These are phyloP conservation scores for Capsicum pubescens DNA, from an alignment of 257 asterid species.

Conservation along the genomic window DNA sequence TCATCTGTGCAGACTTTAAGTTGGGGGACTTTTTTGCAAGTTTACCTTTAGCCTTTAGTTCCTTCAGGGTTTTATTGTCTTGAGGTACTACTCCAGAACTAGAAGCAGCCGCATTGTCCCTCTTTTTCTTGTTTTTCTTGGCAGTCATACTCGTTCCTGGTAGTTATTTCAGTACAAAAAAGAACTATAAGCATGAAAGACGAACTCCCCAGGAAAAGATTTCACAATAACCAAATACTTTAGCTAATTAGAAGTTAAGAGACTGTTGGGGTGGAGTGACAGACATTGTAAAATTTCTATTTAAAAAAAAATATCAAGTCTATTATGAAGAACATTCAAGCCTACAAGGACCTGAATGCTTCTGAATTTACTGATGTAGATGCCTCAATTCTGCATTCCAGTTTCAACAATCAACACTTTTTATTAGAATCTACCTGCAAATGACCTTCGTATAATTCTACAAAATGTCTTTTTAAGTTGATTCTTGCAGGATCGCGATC, in stretches of 20 bases:
- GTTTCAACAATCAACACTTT: background rate
- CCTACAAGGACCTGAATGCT: constrained; percentile 11
- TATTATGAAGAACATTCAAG: background rate
- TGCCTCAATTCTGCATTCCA: background rate
- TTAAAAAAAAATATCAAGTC: background rate
- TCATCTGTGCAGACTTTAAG: constrained; percentile 43
- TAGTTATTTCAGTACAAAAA: background rate
- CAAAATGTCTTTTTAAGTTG: background rate
- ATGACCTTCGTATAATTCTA: constrained; percentile 19
- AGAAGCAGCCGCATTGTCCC: constrained; percentile 34
- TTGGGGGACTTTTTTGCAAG: constrained; percentile 41
- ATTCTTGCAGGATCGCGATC: background rate
- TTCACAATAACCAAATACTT: background rate
- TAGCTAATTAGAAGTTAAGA: constrained; percentile 6
- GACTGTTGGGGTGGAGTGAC: background rate
- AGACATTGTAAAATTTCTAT: background rate
- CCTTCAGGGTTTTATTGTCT: constrained; percentile 23
- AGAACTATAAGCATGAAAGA: constrained; percentile 2
- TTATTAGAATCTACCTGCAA: constrained; percentile 14
- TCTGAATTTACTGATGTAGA: constrained; percentile 16
- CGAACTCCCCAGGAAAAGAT: background rate
- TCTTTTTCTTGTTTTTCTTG: constrained; percentile 38
- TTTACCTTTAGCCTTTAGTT: constrained; percentile 30
- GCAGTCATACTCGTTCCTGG: constrained; percentile 48
- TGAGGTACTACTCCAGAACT: background rate